These are phyloP conservation scores for Amphibolis antarctica DNA, from an alignment of 106 monocot genomes.

Conservation along the genomic window DNA sequence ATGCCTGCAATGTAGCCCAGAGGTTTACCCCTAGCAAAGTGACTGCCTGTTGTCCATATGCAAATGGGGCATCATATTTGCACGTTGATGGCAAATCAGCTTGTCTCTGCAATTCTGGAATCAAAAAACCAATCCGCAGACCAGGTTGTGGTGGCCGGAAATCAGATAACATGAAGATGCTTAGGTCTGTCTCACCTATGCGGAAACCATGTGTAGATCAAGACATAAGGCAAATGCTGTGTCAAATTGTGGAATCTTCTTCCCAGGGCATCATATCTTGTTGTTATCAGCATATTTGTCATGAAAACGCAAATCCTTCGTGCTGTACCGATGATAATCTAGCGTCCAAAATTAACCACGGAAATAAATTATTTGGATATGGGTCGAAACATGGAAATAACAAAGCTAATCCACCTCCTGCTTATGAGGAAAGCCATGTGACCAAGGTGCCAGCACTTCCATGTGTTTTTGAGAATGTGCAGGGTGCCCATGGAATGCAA, in stretches of 20 bases:
- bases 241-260: conserved; percentile 48
- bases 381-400: no score
- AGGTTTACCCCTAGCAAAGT: not conserved
- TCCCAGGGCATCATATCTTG: conserved; percentile 24
- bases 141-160: not conserved
- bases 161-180: not conserved
- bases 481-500: no score
- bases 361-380: not conserved
- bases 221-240: conserved; percentile 1
- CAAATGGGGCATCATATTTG: not conserved
- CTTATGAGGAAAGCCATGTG: no score
- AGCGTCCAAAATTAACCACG: not conserved
- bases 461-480: no score
- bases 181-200: conserved; percentile 2
- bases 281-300: conserved; percentile 10
- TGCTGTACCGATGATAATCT: conserved; percentile 1
- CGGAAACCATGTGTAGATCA: not conserved
- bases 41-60: not conserved
- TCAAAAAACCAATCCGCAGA: not conserved
- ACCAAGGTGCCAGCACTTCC: no score
- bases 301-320: conserved; percentile 6
- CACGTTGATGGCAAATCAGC: not conserved
- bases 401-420: no score
- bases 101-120: not conserved
- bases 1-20: not conserved